Evolutionary conservation across 2,329 filamentous ascomycete genomes (phyloP).

Genomic region (Catunica adiposa): DNA sequence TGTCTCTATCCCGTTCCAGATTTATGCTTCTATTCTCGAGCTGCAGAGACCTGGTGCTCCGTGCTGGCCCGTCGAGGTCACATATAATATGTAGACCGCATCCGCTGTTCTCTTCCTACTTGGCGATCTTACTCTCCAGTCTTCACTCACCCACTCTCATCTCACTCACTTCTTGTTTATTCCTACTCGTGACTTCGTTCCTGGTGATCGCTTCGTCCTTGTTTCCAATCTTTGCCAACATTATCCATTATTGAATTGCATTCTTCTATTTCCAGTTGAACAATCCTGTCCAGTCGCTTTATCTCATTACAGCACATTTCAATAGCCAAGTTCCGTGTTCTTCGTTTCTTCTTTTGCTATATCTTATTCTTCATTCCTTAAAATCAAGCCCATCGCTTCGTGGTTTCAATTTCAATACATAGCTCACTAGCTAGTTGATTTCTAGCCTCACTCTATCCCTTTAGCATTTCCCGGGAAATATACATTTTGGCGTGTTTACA

Average conservation of each 20-base stretch:
- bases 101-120: background rate
- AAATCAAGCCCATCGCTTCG: background rate
- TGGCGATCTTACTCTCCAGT: conserved; percentile 9
- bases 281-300: conserved; percentile 2
- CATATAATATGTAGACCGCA: background rate
- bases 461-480: conserved; percentile 7
- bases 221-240: conserved; percentile 9
- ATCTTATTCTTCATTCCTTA: conserved; percentile 7
- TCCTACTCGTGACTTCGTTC: conserved; percentile 13
- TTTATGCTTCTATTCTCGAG: background rate
- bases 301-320: background rate
- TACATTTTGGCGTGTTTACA: conserved; percentile 3
- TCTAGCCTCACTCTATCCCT: conserved; percentile 10
- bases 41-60: background rate
- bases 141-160: conserved; percentile 12
- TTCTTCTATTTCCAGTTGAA: conserved; percentile 6
- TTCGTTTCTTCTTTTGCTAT: conserved; percentile 8
- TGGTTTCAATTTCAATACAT: conserved; percentile 12
- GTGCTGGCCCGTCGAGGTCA: background rate
- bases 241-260: conserved; percentile 11
- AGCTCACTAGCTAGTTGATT: conserved; percentile 7
- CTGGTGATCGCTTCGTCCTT: conserved; percentile 13
- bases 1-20: background rate
- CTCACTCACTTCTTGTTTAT: conserved; percentile 1
- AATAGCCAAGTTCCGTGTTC: conserved; percentile 13